Base-by-base conservation (phyloP, 768 basidiomycete genomes). In the Suillus lakei region DNA sequence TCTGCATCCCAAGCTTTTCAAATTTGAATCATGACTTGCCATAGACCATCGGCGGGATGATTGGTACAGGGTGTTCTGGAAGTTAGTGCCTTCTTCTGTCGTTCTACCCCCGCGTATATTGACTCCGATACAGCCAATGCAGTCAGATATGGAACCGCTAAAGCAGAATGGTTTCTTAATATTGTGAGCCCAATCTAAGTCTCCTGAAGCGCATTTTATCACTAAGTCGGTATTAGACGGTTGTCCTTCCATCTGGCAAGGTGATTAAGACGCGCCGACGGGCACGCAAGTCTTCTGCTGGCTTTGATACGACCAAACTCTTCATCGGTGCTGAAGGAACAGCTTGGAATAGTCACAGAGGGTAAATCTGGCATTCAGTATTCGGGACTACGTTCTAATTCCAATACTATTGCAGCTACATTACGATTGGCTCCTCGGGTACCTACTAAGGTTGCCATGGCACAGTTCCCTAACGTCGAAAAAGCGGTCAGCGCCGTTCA, bases 261-360 rank as follows among this genome's bases (percentile, higher is more conserved):
- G 88, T 98, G 12, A 89, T 98, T 71, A 95, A 95, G 74, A 97
- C 95, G 0, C 87, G 94, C 26, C 82, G 85, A 63, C 80, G 91
- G 53, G 88, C 91, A 26, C 82, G 93, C 56, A 96, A 98, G 73
- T 95, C 92, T 4, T 86, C 94, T 1, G 92, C 93, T 0, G 95
- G 95, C 0, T 96, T 91, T 71, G 95, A 96, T 71, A 84, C 86
- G 1, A 95, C 92, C 0, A 96, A 96, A 74, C 76, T 95, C 3
- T 95, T 96, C 78, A 91, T 96, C 56, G 95, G 95, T 5, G 92
- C 93, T 3, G 95, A 96, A 76, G 95, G 95, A 7, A 96, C 94
- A n/a, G 0, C 75, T 96, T 53, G 95, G 95, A 4, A 91, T 96
- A 68, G 87, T 96, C n/a, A 95, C 92, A 0, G 94, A 96, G 80